Evolutionary conservation across 768 basidiomycete genomes (phyloP).

Genomic region (Exsudoporus frostii): DNA sequence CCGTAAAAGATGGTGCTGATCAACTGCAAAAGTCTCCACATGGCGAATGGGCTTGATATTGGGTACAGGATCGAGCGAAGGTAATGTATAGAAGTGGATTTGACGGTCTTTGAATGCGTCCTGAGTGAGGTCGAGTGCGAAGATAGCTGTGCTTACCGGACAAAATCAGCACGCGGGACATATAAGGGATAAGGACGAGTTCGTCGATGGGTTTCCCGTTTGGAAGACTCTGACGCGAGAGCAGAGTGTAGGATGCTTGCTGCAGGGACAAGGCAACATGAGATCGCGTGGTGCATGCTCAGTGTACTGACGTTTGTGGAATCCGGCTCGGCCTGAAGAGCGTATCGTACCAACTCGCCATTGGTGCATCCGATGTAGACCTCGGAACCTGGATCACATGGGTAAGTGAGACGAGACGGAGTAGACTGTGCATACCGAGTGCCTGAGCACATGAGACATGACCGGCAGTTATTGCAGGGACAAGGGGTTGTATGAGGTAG

Average conservation of each 20-base stretch:
- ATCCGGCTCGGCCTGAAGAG: slow-evolving; percentile 55
- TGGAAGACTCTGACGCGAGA: slow-evolving; percentile 68
- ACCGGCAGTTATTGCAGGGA: slow-evolving; percentile 34
- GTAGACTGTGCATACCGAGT: slow-evolving; percentile 39
- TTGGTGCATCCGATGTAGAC: slow-evolving; percentile 85
- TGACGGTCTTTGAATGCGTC: slow-evolving; percentile 43
- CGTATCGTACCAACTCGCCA: slow-evolving; percentile 79
- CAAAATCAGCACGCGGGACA: slow-evolving; percentile 70
- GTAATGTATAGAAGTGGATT: slow-evolving; percentile 77
- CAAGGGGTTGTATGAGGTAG: slow-evolving; percentile 52
- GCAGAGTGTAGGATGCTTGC: slow-evolving; percentile 60
- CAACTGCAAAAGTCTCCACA: slow-evolving; percentile 76
- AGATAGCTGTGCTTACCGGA: slow-evolving; percentile 51
- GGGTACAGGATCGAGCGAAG: slow-evolving; percentile 69
- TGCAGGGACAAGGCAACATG: slow-evolving; percentile 19
- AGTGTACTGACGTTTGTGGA: slow-evolving; percentile 41
- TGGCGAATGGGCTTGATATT: slow-evolving; percentile 78
- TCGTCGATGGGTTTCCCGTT: slow-evolving; percentile 73
- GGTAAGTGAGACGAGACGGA: background rate
- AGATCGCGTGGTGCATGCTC: background rate
- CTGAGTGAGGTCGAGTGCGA: background rate
- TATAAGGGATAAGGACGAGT: slow-evolving; percentile 73
- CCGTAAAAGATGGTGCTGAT: slow-evolving; percentile 66
- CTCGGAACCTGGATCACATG: slow-evolving; percentile 59
- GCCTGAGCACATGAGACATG: slow-evolving; percentile 50